Evolutionary conservation across 2,329 filamentous ascomycete genomes (phyloP), one percentile per base, ranked within the genome.

Genomic region (Paraphoma chrysanthemicola): DNA sequence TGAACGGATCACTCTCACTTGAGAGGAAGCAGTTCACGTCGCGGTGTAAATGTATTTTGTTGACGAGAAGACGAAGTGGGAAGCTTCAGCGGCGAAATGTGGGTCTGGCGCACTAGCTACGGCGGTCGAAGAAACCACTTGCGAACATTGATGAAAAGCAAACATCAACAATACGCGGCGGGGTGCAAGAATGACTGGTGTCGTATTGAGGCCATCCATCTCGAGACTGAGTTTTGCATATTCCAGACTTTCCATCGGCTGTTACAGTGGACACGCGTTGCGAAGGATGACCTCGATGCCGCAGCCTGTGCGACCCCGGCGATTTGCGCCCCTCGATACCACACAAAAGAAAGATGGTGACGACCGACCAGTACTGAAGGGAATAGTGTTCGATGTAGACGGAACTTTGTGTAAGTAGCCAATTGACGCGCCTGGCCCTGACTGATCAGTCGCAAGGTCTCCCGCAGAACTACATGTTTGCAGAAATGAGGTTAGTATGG

Each of bases 401-500:
- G 94, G 94, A 3, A 99, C 94, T 23, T 79, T 98, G 57, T 97
- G 93, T 96, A 79, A 79, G 88, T 82, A 17, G 11, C 11, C 14
- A 14, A 17, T 3, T 29, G 17, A 1, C 8, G 41, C 2, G 10
- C 29, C 2, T 11, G 33, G 1, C 45, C 18, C 16, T 17, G 48
- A 36, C 64, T 71, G 16, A 66, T 28, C 1, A 10, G 11, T 23
- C 11, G 23, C 33, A 67, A 81, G 96, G 93, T 74, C 81, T 93
- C 55, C 94, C 94, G 0, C 94, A 98, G 78, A 95, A 90, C 67
- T 92, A 97, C 84, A 99, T 98, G 94, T 98, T 98, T 78, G 77
- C 79, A 17, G 85, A 96, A 72, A 98, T 99, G 94, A 89, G 86
- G 77, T 84, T 78, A 55, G 70, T 6, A 33, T 33, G 45, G 29